phyloP scores from a whole-genome alignment of 2,329 filamentous ascomycete genomes.

The Clonostachys chloroleuca region DNA sequence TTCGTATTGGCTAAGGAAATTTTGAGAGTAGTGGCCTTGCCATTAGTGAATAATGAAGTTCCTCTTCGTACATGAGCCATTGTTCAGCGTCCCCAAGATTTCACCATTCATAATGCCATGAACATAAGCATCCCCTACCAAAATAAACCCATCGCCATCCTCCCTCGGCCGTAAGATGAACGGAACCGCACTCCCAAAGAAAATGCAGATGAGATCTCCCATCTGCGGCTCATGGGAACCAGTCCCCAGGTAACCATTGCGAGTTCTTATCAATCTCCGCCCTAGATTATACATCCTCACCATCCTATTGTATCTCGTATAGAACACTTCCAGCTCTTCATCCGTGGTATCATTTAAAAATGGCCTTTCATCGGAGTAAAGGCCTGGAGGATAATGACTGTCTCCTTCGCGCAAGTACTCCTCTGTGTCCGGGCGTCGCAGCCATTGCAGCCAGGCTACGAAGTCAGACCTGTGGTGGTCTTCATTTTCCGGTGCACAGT shows the following conservation, averaged over 20 bases:
- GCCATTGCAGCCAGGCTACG: not conserved
- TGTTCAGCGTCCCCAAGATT: not conserved
- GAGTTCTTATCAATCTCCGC: not conserved
- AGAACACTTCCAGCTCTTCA: not conserved
- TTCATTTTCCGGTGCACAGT: not conserved
- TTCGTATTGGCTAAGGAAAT: no score
- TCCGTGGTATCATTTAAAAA: not conserved
- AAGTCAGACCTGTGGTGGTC: not conserved
- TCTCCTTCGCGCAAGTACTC: not conserved
- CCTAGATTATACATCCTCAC: not conserved
- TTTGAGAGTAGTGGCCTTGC: no score
- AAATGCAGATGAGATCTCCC: not conserved
- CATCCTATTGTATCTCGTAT: not conserved
- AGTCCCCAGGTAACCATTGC: not conserved
- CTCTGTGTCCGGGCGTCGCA: not conserved
- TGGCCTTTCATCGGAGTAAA: not conserved
- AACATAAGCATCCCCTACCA: not conserved
- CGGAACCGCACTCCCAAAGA: not conserved
- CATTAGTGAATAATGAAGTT: no score
- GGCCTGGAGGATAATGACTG: not conserved
- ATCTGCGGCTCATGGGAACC: not conserved
- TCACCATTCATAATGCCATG: not conserved
- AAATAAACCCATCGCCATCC: not conserved
- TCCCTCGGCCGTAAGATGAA: not conserved
- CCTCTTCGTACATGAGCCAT: no score